Evolutionary conservation across 331 rosid species (phyloP), one percentile per base, ranked within the genome.

Genomic region (Quercus tomentella): DNA sequence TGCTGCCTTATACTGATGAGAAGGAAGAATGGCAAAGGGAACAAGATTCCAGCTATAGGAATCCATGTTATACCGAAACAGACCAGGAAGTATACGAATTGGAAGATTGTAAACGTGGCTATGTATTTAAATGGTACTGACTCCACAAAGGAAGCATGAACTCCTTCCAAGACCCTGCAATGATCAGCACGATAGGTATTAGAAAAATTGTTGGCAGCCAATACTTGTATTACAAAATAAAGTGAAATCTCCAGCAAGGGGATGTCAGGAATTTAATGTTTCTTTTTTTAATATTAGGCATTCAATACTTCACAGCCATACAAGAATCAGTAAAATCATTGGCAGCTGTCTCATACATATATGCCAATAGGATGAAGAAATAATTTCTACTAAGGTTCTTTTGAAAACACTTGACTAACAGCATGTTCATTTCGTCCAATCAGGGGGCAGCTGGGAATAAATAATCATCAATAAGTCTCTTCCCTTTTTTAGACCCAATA

Each of bases 61-160:
- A 94, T 91, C 98, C 98, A 94, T 33, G 97, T 94, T 80, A 92
- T 90, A 52, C 97, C 98, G 45, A 85, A 94, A 60, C 98, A 94
- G 69, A 87, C 20, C 87, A 94, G 82, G 62, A 94, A 74, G 77
- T 94, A 94, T 4, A 89, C 75, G 23, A 88, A 77, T 76, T 94
- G 98, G 81, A 94, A 91, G 57, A 92, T 72, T 56, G 98, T 94
- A 84, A 92, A 92, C 15, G 77, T 63, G 16, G 88, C 74, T 67
- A 90, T 88, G 79, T 51, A 76, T 84, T 73, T 91, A 76, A 77
- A 78, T 60, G 97, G 98, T 63, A 94, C 98, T 4, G 91, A 83
- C 84, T 91, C 98, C 76, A 94, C 87, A 84, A 86, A 92, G 11
- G 97, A 89, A 76, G 97, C 93, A 85, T 92, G 98, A 74, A 63